These are phyloP conservation scores for Rubia balearica DNA, from an alignment of 305 asterid genomes.

Conservation along the genomic window DNA sequence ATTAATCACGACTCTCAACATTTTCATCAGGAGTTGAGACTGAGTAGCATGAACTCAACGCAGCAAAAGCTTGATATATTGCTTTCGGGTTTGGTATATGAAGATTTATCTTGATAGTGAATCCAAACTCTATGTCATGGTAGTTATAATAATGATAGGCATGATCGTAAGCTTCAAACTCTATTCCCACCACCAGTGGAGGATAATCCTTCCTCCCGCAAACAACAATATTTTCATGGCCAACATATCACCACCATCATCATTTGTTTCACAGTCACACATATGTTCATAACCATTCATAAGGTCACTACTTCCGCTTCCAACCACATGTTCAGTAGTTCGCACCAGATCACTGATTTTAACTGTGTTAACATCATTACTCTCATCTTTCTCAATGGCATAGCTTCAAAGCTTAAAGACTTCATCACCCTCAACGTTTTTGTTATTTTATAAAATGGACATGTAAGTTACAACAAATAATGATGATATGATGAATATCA, in stretches of 20 bases:
- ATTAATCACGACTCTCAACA: too few relatives aligned
- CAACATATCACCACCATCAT: conserved; percentile 19
- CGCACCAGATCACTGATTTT: conserved; percentile 29
- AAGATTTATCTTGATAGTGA: conserved; percentile 72
- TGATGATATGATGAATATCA: too few relatives aligned
- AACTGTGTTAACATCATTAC: conserved; percentile 30
- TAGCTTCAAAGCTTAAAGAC: conserved; percentile 35
- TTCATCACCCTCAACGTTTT: conserved; percentile 37
- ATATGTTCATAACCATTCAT: conserved; percentile 31
- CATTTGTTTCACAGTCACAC: conserved; percentile 30
- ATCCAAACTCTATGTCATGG: conserved; percentile 71
- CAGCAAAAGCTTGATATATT: conserved; percentile 15
- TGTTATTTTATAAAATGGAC: too few relatives aligned
- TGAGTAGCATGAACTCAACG: too few relatives aligned
- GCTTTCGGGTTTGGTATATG: conserved; percentile 84
- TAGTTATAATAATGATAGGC: conserved; percentile 69
- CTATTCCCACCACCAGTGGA: conserved; percentile 67
- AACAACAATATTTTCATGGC: conserved; percentile 29
- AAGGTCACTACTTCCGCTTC: conserved; percentile 31
- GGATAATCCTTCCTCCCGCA: conserved; percentile 29
- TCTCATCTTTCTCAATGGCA: conserved; percentile 32
- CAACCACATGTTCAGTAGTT: conserved; percentile 33
- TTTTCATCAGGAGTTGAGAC: too few relatives aligned
- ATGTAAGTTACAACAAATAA: too few relatives aligned
- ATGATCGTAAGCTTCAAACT: conserved; percentile 74